Percentiles rank a stretch among this genome's conserved stretches.
These are phyloP conservation scores for Wallacemonas rigidus DNA, from an alignment of 208 protist genomes.

Conservation along the genomic window DNA sequence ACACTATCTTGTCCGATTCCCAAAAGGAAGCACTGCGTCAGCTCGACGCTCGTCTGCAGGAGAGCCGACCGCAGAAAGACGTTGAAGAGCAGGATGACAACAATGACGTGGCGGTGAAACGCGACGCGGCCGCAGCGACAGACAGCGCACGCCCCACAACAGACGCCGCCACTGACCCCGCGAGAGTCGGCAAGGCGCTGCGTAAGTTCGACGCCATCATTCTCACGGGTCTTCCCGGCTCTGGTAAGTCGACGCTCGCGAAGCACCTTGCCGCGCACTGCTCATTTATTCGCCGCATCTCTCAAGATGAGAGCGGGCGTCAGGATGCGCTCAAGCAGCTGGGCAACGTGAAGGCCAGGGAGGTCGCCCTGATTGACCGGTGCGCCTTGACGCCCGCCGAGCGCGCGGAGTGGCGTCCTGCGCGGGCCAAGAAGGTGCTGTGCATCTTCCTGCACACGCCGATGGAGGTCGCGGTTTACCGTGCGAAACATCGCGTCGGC, in stretches of 20 bases:
- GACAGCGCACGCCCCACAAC: no score
- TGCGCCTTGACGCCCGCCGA: constrained; percentile 17
- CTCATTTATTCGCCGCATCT: constrained; percentile 18
- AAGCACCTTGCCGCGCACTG: constrained; percentile 26
- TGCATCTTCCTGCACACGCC: constrained; percentile 22
- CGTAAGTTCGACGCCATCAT: constrained; percentile 21
- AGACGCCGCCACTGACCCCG: background rate
- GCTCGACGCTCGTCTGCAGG: constrained; percentile 2
- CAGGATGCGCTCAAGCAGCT: constrained; percentile 21
- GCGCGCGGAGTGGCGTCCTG: constrained; percentile 19
- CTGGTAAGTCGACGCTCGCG: constrained; percentile 22
- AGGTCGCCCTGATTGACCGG: constrained; percentile 22
- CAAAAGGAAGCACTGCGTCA: constrained; percentile 16
- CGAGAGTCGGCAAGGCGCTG: constrained; percentile 11
- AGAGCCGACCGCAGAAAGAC: background rate
- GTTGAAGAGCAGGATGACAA: background rate
- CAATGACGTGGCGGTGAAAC: background rate
- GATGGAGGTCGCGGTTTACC: constrained; percentile 19
- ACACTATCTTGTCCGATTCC: constrained; percentile 17
- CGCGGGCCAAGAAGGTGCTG: constrained; percentile 20
- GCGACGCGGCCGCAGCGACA: background rate
- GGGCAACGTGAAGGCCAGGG: background rate
- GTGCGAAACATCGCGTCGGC: constrained; percentile 17
- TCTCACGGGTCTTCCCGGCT: constrained; percentile 20
- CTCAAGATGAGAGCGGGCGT: constrained; percentile 25